Percentiles rank a stretch among this genome's conserved stretches.
Conservation (phyloP, 2,329 filamentous ascomycete species). For the Endoconidiophora laricicola region DNA sequence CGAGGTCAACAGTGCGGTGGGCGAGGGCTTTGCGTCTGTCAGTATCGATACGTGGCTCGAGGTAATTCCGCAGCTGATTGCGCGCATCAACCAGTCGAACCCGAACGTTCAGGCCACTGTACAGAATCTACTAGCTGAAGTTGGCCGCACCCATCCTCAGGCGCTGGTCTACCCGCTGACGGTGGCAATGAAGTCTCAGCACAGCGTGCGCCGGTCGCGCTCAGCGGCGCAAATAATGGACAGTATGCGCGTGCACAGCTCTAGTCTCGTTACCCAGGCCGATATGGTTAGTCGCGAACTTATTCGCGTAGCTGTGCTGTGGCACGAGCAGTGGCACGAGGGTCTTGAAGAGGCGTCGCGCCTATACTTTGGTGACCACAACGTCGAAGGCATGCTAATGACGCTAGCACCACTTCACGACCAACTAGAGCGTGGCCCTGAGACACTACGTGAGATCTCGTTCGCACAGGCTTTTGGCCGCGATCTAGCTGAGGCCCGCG, state of each 20-base stretch:
- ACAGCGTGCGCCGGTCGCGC: conserved; percentile 65
- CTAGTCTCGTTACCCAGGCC: conserved; percentile 82
- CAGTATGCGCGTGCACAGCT: conserved; percentile 89
- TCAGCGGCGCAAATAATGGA: conserved; percentile 94
- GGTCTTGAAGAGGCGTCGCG: conserved; percentile 91
- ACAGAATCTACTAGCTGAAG: conserved; percentile 79
- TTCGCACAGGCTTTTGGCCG: conserved; percentile 96
- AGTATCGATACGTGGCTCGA: conserved; percentile 98
- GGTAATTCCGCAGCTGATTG: conserved; percentile 93
- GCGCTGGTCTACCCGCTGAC: conserved; percentile 93
- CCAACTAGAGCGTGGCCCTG: conserved; percentile 74
- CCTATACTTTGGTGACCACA: conserved; percentile 92
- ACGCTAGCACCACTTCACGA: conserved; percentile 82
- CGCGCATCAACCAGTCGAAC: conserved; percentile 92
- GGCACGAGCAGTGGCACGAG: conserved; percentile 99
- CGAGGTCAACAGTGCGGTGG: conserved; percentile 78
- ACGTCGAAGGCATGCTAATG: conserved; percentile 93
- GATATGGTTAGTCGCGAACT: conserved; percentile 91
- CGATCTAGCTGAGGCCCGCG: conserved; percentile 82
- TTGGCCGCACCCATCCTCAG: conserved; percentile 87
- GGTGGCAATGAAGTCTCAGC: conserved; percentile 87
- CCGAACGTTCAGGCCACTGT: conserved; percentile 74
- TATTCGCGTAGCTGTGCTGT: conserved; percentile 88
- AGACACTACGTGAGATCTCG: conserved; percentile 88
- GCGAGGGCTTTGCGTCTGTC: conserved; percentile 77